Percentiles rank a stretch among this genome's conserved stretches.
Evolutionary conservation across 345 rosid species (phyloP).

Genomic region (Passiflora organensis): DNA sequence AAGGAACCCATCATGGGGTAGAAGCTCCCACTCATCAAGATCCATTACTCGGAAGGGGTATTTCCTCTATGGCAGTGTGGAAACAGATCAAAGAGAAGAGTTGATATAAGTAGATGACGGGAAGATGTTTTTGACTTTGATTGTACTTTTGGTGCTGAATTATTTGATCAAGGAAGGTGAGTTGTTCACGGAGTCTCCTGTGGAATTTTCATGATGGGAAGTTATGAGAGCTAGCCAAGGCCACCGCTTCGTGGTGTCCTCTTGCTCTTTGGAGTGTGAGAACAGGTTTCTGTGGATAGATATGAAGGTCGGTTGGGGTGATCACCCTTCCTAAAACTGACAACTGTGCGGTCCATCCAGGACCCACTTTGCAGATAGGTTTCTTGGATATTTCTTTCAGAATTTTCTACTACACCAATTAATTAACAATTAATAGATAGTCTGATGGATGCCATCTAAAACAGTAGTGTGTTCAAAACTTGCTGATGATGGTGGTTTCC

Average conservation of each 20-base stretch:
- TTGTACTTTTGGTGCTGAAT: too few species aligned
- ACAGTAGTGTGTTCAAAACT: too few species aligned
- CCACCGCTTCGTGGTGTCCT: slow-evolving; percentile 33
- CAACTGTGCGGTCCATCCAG: slow-evolving; percentile 30
- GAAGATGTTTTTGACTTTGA: too few species aligned
- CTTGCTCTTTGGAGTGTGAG: slow-evolving; percentile 15
- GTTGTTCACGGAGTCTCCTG: slow-evolving; percentile 22
- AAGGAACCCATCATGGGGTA: slow-evolving; percentile 46
- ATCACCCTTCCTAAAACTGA: slow-evolving; percentile 33
- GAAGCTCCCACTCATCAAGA: slow-evolving; percentile 89
- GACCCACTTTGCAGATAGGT: slow-evolving; percentile 25
- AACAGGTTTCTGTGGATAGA: not conserved
- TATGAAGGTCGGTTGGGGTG: slow-evolving; percentile 5
- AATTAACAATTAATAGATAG: too few species aligned
- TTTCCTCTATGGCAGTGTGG: too few species aligned
- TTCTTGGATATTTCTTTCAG: slow-evolving; percentile 6
- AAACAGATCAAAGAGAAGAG: slow-evolving; percentile 5
- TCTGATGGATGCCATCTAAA: too few species aligned
- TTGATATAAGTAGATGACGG: not conserved
- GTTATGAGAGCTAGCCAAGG: slow-evolving; percentile 10
- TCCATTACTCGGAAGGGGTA: too few species aligned
- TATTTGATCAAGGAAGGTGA: slow-evolving; percentile 28
- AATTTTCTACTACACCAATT: too few species aligned
- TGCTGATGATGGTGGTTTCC: too few species aligned
- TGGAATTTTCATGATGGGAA: too few species aligned